These are phyloP conservation scores for Exophiala mesophila DNA, from an alignment of 2,329 filamentous ascomycete species.

Conservation along the genomic window DNA sequence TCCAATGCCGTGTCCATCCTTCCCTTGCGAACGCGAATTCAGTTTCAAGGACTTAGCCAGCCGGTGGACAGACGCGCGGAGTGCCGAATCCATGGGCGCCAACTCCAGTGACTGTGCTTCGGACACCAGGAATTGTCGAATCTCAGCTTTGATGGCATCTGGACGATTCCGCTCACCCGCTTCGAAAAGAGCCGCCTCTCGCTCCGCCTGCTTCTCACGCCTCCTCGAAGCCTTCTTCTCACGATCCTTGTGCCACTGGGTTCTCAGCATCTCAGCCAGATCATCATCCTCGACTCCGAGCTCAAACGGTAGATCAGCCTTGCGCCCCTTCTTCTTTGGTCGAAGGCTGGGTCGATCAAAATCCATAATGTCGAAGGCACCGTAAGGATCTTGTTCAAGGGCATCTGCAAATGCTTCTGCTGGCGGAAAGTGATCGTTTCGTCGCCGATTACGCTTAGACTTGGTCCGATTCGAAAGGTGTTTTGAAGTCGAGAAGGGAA, in stretches of 20 bases:
- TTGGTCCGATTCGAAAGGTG: constrained; percentile 25
- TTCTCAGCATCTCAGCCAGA: constrained; percentile 55
- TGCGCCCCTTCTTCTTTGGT: constrained; percentile 60
- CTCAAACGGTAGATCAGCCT: constrained; percentile 50
- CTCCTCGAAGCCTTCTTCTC: constrained; percentile 67
- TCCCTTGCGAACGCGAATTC: constrained; percentile 78
- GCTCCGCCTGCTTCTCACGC: constrained; percentile 63
- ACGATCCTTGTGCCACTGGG: constrained; percentile 62
- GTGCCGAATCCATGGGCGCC: constrained; percentile 75
- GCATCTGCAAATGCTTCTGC: constrained; percentile 55
- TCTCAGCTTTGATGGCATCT: constrained; percentile 65
- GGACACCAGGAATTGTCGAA: constrained; percentile 38
- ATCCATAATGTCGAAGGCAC: constrained; percentile 81
- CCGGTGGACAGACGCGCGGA: constrained; percentile 74
- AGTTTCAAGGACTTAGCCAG: constrained; percentile 70
- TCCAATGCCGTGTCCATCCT: constrained; percentile 63
- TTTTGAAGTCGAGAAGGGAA: constrained; percentile 20
- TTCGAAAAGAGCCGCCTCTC: constrained; percentile 61
- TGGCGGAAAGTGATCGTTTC: constrained; percentile 44
- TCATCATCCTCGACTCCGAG: constrained; percentile 59
- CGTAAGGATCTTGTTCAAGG: constrained; percentile 56
- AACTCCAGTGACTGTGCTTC: constrained; percentile 51
- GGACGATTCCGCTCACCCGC: constrained; percentile 49
- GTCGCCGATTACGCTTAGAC: constrained; percentile 26
- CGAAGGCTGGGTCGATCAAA: constrained; percentile 66